These are phyloP conservation scores for Populus tomentosa DNA, from an alignment of 441 rosid species.

Conservation along the genomic window DNA sequence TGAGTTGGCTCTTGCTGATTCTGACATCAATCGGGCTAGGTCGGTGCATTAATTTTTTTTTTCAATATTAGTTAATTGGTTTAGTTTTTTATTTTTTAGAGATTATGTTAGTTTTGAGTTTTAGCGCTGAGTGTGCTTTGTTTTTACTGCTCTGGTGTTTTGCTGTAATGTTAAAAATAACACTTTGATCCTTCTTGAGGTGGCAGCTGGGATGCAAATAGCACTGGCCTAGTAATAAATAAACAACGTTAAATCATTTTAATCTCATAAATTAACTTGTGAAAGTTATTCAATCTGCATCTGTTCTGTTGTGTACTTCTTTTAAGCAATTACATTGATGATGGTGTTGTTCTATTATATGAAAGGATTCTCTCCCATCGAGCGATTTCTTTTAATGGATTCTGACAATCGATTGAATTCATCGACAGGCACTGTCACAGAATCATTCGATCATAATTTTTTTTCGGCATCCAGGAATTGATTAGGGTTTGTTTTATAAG, in stretches of 20 bases:
- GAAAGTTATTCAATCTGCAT: neutral
- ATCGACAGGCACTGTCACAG: neutral
- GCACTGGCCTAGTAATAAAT: neutral
- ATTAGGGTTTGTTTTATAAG: neutral
- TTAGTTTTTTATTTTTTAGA: neutral
- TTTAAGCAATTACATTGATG: neutral
- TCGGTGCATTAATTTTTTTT: neutral
- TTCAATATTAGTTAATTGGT: neutral
- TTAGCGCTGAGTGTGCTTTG: no score
- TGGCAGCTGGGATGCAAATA: neutral
- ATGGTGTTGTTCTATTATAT: neutral
- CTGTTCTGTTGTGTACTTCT: neutral
- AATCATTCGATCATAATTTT: neutral
- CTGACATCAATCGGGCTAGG: constrained; percentile 59
- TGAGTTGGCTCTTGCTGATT: constrained; percentile 39
- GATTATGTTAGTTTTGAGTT: no score
- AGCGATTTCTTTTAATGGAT: neutral
- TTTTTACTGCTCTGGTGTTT: neutral
- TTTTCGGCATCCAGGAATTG: neutral
- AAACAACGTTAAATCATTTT: no score
- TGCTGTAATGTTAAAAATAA: neutral
- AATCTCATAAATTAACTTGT: neutral
- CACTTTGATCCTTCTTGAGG: neutral
- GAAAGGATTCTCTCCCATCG: neutral
- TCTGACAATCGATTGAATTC: neutral